Base-by-base conservation (phyloP, 257 asterid species). In the Solanum stenotomum region DNA sequence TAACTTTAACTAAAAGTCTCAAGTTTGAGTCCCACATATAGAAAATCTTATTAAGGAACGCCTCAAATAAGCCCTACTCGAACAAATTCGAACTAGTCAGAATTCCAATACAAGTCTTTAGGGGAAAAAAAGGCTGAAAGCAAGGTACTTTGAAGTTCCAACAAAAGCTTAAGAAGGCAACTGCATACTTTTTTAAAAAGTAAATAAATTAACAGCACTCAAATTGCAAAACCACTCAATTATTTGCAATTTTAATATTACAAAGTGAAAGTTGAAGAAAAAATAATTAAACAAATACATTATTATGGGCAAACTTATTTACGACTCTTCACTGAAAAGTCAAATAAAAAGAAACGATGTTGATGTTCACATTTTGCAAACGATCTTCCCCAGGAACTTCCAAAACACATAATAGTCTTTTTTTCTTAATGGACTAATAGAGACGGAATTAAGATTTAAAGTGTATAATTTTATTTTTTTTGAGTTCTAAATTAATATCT, bases 1-100 rank as follows among this genome's bases (percentile, higher is more conserved):
- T 52, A 52, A 0, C 23, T 52, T 16, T 52, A 16, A 52, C 9
- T 52, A 16, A 52, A 52, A 52, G 3, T 16, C 20, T 52, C 10
- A 8, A 52, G 9, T 16, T 52, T 52, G 3, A 52, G 23, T 18
- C 1, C 3, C 23, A 52, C 4, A 0, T 16, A 52, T 16, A 52
- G 0, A 52, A 16, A 6, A 2, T 52, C 1, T 2, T 52, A 16
- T 18, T 52, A 16, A 52, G 23, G n/a, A 0, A 52, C 23, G n/a
- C 56, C 4, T 52, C 23, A 52, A 52, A 52, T 52, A 52, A 52
- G 23, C 9, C 61, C 4, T 52, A 5, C 0, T 1, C 4, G 1
- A 0, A 15, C 8, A 16, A 52, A 16, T 52, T 52, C 61, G 0
- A 18, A 52, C 63, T 52, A 52, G 22, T 52, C n/a, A 0, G 10